Base-by-base conservation (phyloP, 2,329 filamentous ascomycete genomes). In the Paraphoma chrysanthemicola region DNA sequence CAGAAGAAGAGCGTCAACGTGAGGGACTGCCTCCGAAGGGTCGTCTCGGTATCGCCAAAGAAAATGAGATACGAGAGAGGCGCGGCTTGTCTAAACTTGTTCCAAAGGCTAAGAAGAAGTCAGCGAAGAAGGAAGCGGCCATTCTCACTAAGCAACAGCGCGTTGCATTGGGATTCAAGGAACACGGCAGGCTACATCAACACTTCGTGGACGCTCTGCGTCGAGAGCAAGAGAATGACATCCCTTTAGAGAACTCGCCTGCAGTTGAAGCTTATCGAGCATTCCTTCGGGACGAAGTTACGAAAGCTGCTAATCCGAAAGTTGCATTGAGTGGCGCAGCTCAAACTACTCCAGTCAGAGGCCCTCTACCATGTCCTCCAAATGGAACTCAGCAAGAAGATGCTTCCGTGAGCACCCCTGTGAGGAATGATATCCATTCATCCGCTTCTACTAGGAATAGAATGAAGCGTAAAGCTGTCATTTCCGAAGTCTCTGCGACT, bases 1-100 rank as follows among this genome's bases (percentile, higher is more conserved):
- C 70, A 31, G 65, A 60, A 39, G 71, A 71, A 41, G 63, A 73
- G 48, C 66, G 71, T 31, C 59, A 64, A n/a, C 65, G 64, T 3
- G 57, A 56, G 33, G 70, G 69, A 7, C 46, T 74, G 11, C 64
- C 71, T 4, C 51, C 58, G 16, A 64, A 53, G 38, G 71, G 70
- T n/a, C 62, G 69, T 17, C 44, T 73, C 23, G 62, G 67, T 4
- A 60, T 68, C 45, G 59, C 51, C 38, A 53, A 65, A 5, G 60
- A 72, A 43, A 64, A 71, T 17, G 53, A 66, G 14, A 66, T 71
- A 39, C 66, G 71, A 36, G 54, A 56, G 51, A 58, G 70, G 45
- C 67, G 66, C 43, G 66, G 66, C 7, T 45, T 69, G 9, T 54
- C 60, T n/a, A 59, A 57, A 48, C 47, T 47, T 14, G 49, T 43